Evolutionary conservation across 768 basidiomycete species (phyloP).

Genomic region (Mycena capillaripes): DNA sequence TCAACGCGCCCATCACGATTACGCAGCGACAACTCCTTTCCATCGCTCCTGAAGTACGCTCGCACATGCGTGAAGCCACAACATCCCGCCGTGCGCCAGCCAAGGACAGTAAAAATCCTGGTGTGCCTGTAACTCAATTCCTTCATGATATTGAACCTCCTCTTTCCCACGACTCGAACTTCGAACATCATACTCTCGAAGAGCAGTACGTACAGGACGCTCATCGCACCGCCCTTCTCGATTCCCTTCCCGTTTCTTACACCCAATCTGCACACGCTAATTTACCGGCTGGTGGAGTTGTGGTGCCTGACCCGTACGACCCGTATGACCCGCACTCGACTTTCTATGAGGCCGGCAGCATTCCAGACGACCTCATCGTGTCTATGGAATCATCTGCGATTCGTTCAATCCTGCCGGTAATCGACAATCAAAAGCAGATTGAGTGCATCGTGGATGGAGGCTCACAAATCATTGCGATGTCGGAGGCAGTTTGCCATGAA

Average conservation of each 20-base stretch:
- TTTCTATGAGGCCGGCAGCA: not conserved
- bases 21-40: constrained; percentile 38
- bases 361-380: constrained; percentile 20
- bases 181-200: not conserved
- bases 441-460: constrained; percentile 39
- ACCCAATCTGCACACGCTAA: not conserved
- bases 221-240: not conserved
- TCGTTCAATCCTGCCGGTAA: constrained; percentile 6
- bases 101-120: not conserved
- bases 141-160: not conserved
- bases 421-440: constrained; percentile 4
- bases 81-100: constrained; percentile 16
- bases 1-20: constrained; percentile 36
- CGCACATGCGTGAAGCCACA: constrained; percentile 33
- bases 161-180: not conserved
- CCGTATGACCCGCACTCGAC: too few relatives aligned
- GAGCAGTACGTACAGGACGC: not conserved
- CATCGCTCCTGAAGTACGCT: constrained; percentile 38
- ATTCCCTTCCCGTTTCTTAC: not conserved
- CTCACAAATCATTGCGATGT: constrained; percentile 41
- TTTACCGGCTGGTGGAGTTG: not conserved
- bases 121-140: not conserved
- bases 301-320: not conserved
- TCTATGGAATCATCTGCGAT: constrained; percentile 31
- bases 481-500: constrained; percentile 32